phyloP scores from a whole-genome alignment of 169 alveolate species.

The Cryptosporidium felis region DNA sequence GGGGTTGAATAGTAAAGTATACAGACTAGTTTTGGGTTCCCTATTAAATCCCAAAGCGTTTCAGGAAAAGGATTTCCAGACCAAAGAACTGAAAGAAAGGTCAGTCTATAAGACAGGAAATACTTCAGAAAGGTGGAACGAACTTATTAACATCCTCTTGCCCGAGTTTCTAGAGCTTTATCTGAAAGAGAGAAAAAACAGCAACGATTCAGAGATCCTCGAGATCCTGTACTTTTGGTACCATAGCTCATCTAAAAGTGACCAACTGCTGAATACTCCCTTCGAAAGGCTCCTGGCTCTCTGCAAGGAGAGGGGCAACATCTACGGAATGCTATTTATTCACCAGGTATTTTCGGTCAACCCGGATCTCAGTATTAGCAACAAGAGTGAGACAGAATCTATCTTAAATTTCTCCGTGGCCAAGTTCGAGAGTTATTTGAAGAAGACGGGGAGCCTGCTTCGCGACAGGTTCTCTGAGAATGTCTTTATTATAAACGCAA shows the following conservation, averaged over 20 bases:
- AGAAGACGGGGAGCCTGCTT: neutral
- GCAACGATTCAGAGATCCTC: neutral
- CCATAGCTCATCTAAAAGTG: neutral
- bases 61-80: neutral
- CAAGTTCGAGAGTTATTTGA: neutral
- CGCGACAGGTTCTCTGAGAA: neutral
- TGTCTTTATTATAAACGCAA: neutral
- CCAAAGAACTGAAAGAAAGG: neutral
- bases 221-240: conserved; percentile 28
- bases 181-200: neutral
- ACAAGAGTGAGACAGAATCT: neutral
- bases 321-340: conserved; percentile 29
- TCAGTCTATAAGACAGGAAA: neutral
- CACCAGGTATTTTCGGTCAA: conserved; percentile 25
- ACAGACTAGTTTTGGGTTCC: neutral
- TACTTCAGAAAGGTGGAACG: conserved; percentile 15
- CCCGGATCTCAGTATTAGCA: neutral
- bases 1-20: neutral
- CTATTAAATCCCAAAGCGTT: neutral
- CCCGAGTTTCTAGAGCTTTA: conserved; percentile 8
- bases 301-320: neutral
- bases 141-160: conserved; percentile 1
- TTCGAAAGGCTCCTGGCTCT: neutral
- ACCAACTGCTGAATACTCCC: conserved; percentile 16
- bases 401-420: neutral